These are phyloP conservation scores for Saprolegnia diclina DNA, from an alignment of 352 stramenopile genomes.

Conservation along the genomic window DNA sequence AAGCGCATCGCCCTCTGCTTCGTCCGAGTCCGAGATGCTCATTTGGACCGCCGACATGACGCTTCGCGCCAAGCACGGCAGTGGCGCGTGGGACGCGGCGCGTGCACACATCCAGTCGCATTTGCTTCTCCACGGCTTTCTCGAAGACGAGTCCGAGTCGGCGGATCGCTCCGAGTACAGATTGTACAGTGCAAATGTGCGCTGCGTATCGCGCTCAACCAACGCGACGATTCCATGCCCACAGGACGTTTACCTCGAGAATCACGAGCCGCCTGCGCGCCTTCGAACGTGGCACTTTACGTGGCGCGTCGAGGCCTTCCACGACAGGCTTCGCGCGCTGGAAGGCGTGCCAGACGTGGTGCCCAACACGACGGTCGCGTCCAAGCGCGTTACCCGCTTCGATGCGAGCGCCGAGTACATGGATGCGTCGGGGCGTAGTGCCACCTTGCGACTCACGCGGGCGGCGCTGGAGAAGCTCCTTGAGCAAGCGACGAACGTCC, in stretches of 20 bases:
- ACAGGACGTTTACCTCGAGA: too few relatives aligned
- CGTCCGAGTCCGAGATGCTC: not conserved
- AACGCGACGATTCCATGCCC: too few relatives aligned
- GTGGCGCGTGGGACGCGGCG: not conserved
- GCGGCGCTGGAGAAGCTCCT: not conserved
- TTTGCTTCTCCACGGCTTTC: not conserved
- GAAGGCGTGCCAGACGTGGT: not conserved
- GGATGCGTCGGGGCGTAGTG: not conserved
- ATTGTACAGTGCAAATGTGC: too few relatives aligned
- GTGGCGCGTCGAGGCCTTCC: not conserved
- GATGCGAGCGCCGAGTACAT: not conserved
- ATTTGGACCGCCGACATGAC: not conserved
- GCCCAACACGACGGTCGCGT: not conserved
- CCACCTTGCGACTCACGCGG: not conserved
- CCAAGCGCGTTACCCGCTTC: not conserved
- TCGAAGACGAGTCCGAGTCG: not conserved
- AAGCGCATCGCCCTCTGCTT: too few relatives aligned
- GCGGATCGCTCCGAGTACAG: not conserved
- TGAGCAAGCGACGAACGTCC: not conserved
- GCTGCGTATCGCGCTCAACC: too few relatives aligned
- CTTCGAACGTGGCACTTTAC: not conserved
- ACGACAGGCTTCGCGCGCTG: not conserved
- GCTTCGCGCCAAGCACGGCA: not conserved
- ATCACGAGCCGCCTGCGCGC: too few relatives aligned
- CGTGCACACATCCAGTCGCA: not conserved